Evolutionary conservation across 345 rosid genomes (phyloP).

Genomic region (Linum trigynum): DNA sequence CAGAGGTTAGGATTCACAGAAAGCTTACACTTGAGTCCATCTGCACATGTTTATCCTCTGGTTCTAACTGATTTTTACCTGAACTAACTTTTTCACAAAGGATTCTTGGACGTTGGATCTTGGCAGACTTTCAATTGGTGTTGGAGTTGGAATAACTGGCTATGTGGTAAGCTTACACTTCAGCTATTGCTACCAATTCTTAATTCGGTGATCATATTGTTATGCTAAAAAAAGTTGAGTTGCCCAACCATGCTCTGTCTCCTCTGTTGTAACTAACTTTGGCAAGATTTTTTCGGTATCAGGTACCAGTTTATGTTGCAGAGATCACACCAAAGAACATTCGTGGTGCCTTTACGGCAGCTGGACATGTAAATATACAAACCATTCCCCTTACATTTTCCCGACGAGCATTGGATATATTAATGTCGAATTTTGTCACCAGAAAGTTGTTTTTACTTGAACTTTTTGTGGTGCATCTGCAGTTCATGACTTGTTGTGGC

Average conservation of each 20-base stretch:
- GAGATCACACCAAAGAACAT: slow-evolving; percentile 4
- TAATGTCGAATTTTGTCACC: not conserved
- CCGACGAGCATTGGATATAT: not conserved
- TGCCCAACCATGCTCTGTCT: too few relatives aligned
- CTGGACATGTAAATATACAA: not conserved
- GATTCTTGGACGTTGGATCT: slow-evolving; percentile 28
- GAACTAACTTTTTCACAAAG: slow-evolving; percentile 4
- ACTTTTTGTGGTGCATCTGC: not conserved
- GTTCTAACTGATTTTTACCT: not conserved
- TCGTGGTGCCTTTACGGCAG: not conserved
- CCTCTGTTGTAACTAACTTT: too few relatives aligned
- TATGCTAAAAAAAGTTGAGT: too few relatives aligned
- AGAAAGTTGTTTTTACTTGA: not conserved
- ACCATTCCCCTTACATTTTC: too few relatives aligned
- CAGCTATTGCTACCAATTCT: not conserved
- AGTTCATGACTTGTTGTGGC: slow-evolving; percentile 13
- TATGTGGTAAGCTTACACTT: slow-evolving; percentile 23
- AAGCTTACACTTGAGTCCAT: too few relatives aligned
- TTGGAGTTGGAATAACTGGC: slow-evolving; percentile 26
- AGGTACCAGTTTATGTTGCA: slow-evolving; percentile 7
- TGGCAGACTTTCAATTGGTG: slow-evolving; percentile 26
- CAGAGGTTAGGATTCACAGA: slow-evolving; percentile 22
- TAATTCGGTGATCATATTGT: not conserved
- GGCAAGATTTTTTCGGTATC: too few relatives aligned
- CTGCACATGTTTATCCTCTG: not conserved